Evolutionary conservation across 352 stramenopile species (phyloP).

Genomic region (Lagenidium giganteum): DNA sequence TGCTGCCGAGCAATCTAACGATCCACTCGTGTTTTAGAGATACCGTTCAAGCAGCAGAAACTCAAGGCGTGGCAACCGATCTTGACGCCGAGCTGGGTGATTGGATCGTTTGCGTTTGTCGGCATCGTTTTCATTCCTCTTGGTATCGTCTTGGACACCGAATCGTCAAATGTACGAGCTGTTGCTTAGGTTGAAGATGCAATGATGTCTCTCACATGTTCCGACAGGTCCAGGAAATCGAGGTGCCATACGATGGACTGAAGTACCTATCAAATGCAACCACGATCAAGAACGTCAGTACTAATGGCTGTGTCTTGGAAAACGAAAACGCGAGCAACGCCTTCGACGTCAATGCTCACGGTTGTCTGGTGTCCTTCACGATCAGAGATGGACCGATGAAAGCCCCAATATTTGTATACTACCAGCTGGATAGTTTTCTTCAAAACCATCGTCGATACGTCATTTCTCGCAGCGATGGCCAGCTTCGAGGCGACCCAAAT

Average conservation of each 20-base stretch:
- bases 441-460: constrained; percentile 98
- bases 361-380: constrained; percentile 83
- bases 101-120: constrained; percentile 91
- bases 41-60: constrained; percentile 87
- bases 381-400: constrained; percentile 93
- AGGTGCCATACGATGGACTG: too few species aligned
- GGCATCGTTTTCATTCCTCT: constrained; percentile 95
- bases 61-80: constrained; percentile 96
- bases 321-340: constrained; percentile 52
- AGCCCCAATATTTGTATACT: constrained; percentile 97
- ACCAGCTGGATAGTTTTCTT: constrained; percentile 99
- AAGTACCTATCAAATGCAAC: too few species aligned
- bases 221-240: background rate
- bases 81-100: constrained; percentile 95
- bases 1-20: too few species aligned
- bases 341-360: constrained; percentile 52
- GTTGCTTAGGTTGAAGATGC: too few species aligned
- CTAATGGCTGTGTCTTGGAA: constrained; percentile 55
- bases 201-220: background rate
- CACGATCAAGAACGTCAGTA: too few species aligned
- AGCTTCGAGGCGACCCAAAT: constrained; percentile 75
- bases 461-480: constrained; percentile 86
- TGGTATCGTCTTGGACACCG: constrained; percentile 85
- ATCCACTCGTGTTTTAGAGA: constrained; percentile 44
- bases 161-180: constrained; percentile 74